Evolutionary conservation across 768 basidiomycete genomes (phyloP), one percentile per base, ranked within the genome.

Genomic region (Lactarius quietus): DNA sequence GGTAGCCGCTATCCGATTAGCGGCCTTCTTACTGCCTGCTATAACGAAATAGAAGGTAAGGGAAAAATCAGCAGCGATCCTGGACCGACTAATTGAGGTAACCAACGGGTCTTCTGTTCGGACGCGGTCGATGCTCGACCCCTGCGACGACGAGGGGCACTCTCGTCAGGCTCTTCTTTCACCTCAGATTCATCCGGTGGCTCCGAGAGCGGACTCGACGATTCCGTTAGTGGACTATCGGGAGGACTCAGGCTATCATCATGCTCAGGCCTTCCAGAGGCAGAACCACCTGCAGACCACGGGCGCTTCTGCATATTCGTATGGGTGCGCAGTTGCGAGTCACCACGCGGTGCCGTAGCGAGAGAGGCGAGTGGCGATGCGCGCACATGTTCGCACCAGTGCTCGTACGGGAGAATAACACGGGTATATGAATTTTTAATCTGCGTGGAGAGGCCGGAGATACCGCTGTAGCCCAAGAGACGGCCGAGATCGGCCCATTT

Each of bases 341-440:
- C 70, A 43, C 65, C 65, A 76, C 68, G 68, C 43, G 57, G 57
- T 15, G 52, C 53, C 45, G 67, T 67, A 36, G 69, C 62, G 18
- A 69, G 61, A 57, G 57, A 74, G 18, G 81, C 80, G 59, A 82
- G 68, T 15, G 88, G 84, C 35, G 86, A 87, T 71, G 84, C 87
- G 65, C 86, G 84, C 53, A 87, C 90, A 57, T 87, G 84, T 56
- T 88, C 85, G 63, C 86, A 88, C 74, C 93, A 98, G 71, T 92
- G 86, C 72, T 98, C 96, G 72, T 93, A 99, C n/a, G 97, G 97
- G 52, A 94, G 83, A 70, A 99, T 92, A 73, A 99, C 92, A 61
- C 90, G 86, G 64, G 83, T 83, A 76, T 96, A 99, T 6, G 95
- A 92, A 71, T 86, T 88, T 79, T 92, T 93, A 75, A 98, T 86